Evolutionary conservation across 805 yeast species (phyloP).

Genomic region (Cyberlindnera suaveolens): DNA sequence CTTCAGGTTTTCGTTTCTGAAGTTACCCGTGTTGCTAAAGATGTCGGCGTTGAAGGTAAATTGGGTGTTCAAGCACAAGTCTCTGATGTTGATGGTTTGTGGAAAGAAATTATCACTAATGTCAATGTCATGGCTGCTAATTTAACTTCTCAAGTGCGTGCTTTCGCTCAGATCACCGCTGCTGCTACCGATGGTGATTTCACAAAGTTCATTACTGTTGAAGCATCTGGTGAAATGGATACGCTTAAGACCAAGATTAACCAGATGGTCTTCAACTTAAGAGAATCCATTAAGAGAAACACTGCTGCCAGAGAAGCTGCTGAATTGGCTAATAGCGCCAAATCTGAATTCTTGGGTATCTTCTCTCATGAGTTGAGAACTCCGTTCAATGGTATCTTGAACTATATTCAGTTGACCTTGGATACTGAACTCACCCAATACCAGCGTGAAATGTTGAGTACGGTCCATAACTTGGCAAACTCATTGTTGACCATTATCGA

Average conservation of each 20-base stretch:
- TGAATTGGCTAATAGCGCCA: constrained; percentile 81
- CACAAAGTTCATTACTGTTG: constrained; percentile 84
- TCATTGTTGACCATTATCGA: constrained; percentile 82
- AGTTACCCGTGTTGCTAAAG: constrained; percentile 85
- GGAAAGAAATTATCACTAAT: constrained; percentile 89
- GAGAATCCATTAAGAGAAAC: constrained; percentile 86
- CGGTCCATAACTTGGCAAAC: constrained; percentile 83
- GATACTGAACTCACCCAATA: constrained; percentile 88
- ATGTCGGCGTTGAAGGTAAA: constrained; percentile 91
- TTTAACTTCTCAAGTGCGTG: constrained; percentile 86
- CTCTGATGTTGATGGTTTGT: constrained; percentile 81
- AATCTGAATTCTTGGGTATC: constrained; percentile 85
- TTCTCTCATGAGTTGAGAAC: constrained; percentile 87
- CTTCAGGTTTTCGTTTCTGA: constrained; percentile 83
- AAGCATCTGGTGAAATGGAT: constrained; percentile 87
- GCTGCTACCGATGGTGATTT: constrained; percentile 94
- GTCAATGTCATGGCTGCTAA: constrained; percentile 94
- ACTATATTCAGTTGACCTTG: constrained; percentile 84
- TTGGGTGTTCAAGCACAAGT: constrained; percentile 91
- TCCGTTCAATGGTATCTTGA: constrained; percentile 89
- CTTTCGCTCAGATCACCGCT: constrained; percentile 88
- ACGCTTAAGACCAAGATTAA: constrained; percentile 46
- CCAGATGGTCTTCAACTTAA: constrained; percentile 79
- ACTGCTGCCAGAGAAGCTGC: constrained; percentile 95
- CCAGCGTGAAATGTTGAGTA: constrained; percentile 86